Evolutionary conservation across 2,329 filamentous ascomycete species (phyloP).

Genomic region (Apiospora saccharicola): DNA sequence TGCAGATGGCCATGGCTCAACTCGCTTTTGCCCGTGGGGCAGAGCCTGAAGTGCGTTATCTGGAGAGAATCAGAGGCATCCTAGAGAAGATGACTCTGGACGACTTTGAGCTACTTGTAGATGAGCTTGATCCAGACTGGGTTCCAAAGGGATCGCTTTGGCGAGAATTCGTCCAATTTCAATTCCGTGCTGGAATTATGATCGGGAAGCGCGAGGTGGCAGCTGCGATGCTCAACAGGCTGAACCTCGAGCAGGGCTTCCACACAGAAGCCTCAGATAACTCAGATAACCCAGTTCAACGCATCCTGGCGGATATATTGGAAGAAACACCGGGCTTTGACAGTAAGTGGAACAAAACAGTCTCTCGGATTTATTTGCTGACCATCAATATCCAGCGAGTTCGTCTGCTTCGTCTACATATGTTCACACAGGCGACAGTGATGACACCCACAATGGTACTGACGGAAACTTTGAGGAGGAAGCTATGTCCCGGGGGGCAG

Average conservation of each 20-base stretch:
- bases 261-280: background rate
- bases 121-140: background rate
- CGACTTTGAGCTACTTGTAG: background rate
- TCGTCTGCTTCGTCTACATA: background rate
- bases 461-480: background rate
- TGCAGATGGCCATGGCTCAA: background rate
- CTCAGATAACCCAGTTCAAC: background rate
- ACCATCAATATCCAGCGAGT: background rate
- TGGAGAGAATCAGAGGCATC: background rate
- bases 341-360: background rate
- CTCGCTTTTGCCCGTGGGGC: background rate
- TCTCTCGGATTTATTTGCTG: background rate
- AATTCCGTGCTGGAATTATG: background rate
- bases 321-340: background rate
- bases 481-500: background rate
- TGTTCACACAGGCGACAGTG: background rate
- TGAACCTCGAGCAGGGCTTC: background rate
- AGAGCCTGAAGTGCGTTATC: background rate
- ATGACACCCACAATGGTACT: background rate
- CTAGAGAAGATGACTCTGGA: background rate
- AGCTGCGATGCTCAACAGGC: background rate
- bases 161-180: background rate
- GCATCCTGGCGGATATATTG: background rate
- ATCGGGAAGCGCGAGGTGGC: background rate
- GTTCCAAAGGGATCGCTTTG: background rate